Evolutionary conservation across 345 rosid species (phyloP), one percentile per base, ranked within the genome.

Genomic region (Corchorus olitorius): DNA sequence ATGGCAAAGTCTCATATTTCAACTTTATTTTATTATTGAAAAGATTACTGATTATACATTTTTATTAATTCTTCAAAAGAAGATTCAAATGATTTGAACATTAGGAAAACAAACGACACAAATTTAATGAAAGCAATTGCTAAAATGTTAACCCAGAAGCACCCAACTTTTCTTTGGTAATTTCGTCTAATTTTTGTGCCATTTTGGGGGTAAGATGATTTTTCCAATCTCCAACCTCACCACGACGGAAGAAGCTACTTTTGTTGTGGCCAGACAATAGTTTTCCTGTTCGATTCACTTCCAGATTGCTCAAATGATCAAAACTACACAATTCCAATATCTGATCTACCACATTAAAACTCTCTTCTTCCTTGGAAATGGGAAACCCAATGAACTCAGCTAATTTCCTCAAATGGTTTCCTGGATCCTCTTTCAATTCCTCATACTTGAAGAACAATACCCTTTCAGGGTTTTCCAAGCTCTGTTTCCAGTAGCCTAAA

Each of bases 271-370:
- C 89, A 41, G 85, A 53, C 8, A 68, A 13, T 56, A 82, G 39
- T 17, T 73, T 82, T 15, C 89, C 88, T 0, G 34, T 75, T 74
- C 71, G 82, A 64, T 90, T 89, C 46, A 89, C 87, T 46, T 89
- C 86, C 76, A 87, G 53, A 19, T 77, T 88, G 37, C 87, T 86
- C 86, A 90, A 33, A 15, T 73, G 83, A 9, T 77, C 67, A 27
- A 90, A 76, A 60, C 94, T 87, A 74, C 94, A 89, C 66, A 89
- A 22, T 72, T 81, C 75, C 79, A 87, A 50, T 41, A 89, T 89
- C 68, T 74, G 76, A 34, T 83, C 89, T 52, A 83, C 75, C 35
- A 35, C 53, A 20, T 87, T 86, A 3, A 27, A 27, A 27, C 20
- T n/a, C 0, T 37, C 89, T 78, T 89, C 91, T 63, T 85, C 83